Percentiles rank a stretch among this genome's conserved stretches.
Conservation (phyloP, 306 rosid genomes). For the Vicia sativa region DNA sequence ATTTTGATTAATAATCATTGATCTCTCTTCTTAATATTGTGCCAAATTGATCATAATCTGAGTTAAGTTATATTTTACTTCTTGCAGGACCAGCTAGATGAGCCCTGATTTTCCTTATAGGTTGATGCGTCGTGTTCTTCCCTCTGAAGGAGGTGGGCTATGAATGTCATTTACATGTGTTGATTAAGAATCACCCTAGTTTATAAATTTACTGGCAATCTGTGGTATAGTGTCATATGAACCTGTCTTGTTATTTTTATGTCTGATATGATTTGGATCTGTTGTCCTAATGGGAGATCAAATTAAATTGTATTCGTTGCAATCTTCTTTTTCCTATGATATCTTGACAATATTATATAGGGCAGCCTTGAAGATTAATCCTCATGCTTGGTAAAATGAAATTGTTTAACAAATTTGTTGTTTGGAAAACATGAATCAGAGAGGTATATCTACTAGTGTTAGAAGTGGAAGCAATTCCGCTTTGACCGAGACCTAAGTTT, state of each 20-base stretch:
- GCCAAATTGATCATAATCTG: constrained; percentile 27
- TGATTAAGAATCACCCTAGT: constrained; percentile 52
- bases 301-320: constrained; percentile 40
- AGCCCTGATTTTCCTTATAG: constrained; percentile 58
- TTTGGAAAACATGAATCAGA: background rate
- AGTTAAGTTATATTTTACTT: constrained; percentile 17
- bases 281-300: constrained; percentile 32
- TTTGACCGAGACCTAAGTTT: background rate
- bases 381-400: background rate
- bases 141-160: constrained; percentile 68
- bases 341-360: background rate
- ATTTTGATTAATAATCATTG: no score
- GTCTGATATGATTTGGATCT: constrained; percentile 45
- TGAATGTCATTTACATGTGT: constrained; percentile 60
- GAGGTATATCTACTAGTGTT: background rate
- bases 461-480: background rate
- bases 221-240: constrained; percentile 44
- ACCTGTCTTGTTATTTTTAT: constrained; percentile 33
- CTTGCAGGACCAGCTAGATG: constrained; percentile 88
- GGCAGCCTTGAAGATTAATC: background rate
- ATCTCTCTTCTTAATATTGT: constrained; percentile 1
- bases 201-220: constrained; percentile 46
- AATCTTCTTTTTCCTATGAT: constrained; percentile 24
- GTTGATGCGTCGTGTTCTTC: constrained; percentile 49
- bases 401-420: background rate